Percentiles rank a stretch among this genome's conserved stretches.
Conservation (phyloP, 495 filamentous ascomycete genomes). For the Pyrenula aspistea region DNA sequence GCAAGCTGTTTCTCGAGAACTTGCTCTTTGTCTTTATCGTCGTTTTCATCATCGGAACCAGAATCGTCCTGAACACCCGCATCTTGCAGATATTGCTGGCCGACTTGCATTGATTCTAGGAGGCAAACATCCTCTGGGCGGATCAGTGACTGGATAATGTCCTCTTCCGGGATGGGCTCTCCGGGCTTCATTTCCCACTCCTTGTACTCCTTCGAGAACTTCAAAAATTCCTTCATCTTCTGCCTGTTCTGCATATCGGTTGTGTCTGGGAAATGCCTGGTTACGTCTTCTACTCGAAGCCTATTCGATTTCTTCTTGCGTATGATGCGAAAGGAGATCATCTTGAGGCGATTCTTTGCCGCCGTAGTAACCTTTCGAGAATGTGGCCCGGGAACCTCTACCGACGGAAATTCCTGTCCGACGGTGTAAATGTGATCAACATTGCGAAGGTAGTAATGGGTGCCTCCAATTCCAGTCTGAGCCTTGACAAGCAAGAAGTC, state of each 20-base stretch:
- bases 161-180: constrained; percentile 63
- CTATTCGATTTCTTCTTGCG: constrained; percentile 57
- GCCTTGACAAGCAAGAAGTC: constrained; percentile 84
- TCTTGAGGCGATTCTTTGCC: constrained; percentile 87
- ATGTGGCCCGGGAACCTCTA: constrained; percentile 86
- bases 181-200: constrained; percentile 67
- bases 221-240: constrained; percentile 93
- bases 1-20: constrained; percentile 81
- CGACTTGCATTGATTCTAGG: constrained; percentile 93
- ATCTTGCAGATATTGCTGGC: constrained; percentile 70
- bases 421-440: constrained; percentile 84
- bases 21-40: constrained; percentile 52
- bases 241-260: constrained; percentile 90
- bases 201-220: constrained; percentile 70
- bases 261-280: constrained; percentile 75
- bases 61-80: constrained; percentile 64
- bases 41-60: constrained; percentile 59
- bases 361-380: constrained; percentile 90
- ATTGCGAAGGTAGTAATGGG: constrained; percentile 67
- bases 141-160: constrained; percentile 70
- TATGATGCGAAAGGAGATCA: constrained; percentile 80
- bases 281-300: constrained; percentile 66
- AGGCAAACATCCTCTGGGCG: constrained; percentile 92
- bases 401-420: constrained; percentile 81
- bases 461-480: constrained; percentile 60